Evolutionary conservation across 768 basidiomycete genomes (phyloP), one percentile per base, ranked within the genome.

Genomic region (Chalciporus chontae): DNA sequence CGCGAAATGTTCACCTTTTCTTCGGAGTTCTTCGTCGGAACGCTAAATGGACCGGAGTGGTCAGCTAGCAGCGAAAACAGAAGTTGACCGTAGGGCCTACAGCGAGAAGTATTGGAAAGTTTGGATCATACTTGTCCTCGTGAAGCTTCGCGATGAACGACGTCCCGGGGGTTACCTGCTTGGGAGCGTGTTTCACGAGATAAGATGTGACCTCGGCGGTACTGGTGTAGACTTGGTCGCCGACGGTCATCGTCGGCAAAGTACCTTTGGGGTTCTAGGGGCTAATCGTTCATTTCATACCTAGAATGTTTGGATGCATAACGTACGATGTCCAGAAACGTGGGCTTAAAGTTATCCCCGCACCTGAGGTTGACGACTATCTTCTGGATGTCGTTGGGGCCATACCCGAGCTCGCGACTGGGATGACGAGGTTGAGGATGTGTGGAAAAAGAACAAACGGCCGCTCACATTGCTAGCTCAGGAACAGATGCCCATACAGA

Each of bases 341-440:
- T 53, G 10, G 77, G 77, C 4, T 60, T 58, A 51, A 79, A 77
- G 58, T 80, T 80, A 50, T 69, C 74, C 37, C 78, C 79, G 24
- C 74, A 65, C 41, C 64, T 52, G 31, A 80, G 72, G 64, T 77
- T 70, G 50, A 76, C 53, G 36, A 56, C 53, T 58, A 69, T 67
- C 40, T 43, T 56, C 43, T 73, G 69, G 44, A 78, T 58, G 18
- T 65, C 67, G 29, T 60, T 66, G 3, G 63, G 58, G 2, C 65
- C 53, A 39, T 76, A 75, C 18, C 68, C 76, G 6, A 78, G 73
- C 55, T 79, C 77, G 37, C 57, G 65, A 36, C 76, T 76, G 48
- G 18, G n/a, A 11, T 13, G 9, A 31, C 3, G 9, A 31, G 29
- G 29, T 37, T 14, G 40, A 43, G 44, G 8, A 44, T 19, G 24